Conservation (phyloP, 202 grass and related monocot species). For the Dendrocalamus latiflorus region DNA sequence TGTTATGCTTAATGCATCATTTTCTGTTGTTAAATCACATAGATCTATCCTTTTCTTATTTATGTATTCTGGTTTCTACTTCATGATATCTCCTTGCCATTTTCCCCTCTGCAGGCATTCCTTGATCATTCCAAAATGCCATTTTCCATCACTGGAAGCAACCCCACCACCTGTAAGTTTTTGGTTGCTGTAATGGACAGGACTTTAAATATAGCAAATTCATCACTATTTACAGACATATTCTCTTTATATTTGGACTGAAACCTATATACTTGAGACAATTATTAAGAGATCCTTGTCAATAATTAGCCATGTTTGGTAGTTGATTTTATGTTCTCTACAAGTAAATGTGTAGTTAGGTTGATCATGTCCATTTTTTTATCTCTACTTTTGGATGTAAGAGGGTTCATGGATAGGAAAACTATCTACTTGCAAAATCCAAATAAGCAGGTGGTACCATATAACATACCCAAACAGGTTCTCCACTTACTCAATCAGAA, state of each 20-base stretch:
- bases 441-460: neutral
- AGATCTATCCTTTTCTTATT: neutral
- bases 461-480: neutral
- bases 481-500: neutral
- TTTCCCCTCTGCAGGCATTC: conserved; percentile 54
- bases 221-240: neutral
- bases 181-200: neutral
- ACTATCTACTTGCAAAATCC: neutral
- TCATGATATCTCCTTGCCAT: neutral
- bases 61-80: neutral
- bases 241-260: neutral
- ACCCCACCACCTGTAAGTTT: conserved; percentile 65
- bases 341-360: neutral
- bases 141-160: conserved; percentile 66
- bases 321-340: neutral
- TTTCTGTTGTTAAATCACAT: neutral
- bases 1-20: neutral
- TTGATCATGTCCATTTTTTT: neutral
- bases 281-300: neutral
- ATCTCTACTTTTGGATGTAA: neutral
- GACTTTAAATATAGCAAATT: neutral
- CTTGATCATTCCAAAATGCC: conserved; percentile 82
- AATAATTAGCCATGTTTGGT: neutral
- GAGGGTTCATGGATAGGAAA: neutral
- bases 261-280: neutral